Conservation (phyloP, 1,284 basidiomycete species). For the Trichosporon coremiiforme region DNA sequence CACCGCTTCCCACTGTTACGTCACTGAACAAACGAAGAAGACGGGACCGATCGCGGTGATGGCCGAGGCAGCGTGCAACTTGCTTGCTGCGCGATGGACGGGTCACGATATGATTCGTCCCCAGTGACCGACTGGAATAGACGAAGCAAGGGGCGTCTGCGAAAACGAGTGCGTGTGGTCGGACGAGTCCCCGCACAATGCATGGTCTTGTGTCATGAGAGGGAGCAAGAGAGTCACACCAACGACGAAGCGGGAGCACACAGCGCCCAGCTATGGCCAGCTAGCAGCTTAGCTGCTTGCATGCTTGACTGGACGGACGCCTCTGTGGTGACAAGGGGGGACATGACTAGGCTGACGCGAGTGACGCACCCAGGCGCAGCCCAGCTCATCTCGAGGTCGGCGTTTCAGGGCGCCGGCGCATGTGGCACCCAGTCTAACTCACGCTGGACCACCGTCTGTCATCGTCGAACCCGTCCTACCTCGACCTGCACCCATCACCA, state of each 20-base stretch:
- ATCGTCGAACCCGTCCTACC: conserved; percentile 15
- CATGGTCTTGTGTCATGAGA: background rate
- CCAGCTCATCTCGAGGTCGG: conserved; percentile 11
- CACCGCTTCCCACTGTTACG: background rate
- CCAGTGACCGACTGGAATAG: background rate
- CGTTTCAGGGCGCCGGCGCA: conserved; percentile 6
- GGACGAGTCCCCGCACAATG: background rate
- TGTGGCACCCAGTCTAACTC: conserved; percentile 10
- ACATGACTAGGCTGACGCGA: background rate
- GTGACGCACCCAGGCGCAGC: conserved; percentile 25
- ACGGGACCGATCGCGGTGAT: background rate
- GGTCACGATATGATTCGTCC: background rate
- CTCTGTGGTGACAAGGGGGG: background rate
- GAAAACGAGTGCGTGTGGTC: background rate
- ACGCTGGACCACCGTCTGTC: conserved; percentile 16
- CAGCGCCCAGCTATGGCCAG: background rate
- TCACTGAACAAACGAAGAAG: background rate
- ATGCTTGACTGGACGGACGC: too few species aligned
- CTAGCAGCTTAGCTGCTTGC: too few species aligned
- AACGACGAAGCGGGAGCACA: background rate
- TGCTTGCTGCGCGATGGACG: background rate
- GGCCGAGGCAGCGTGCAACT: background rate
- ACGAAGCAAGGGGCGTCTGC: background rate
- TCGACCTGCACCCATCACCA: conserved; percentile 16
- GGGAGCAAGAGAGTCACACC: background rate